These are phyloP conservation scores for Volvox carteri DNA, from an alignment of 163 green algal species.

Conservation along the genomic window DNA sequence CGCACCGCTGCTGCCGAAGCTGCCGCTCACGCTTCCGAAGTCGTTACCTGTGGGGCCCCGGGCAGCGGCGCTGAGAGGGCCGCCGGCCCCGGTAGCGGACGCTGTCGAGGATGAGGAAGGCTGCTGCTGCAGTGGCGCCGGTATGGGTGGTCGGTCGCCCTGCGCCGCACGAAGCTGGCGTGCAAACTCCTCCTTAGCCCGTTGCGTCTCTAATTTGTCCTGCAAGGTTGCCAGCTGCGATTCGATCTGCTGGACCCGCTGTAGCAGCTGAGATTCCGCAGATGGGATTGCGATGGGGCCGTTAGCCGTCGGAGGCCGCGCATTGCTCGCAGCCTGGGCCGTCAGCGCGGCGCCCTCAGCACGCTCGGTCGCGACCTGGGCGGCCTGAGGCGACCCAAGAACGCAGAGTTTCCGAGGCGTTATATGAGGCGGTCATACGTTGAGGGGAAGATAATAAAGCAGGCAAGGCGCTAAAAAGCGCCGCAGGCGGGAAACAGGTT, in stretches of 20 bases:
- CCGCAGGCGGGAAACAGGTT: no score
- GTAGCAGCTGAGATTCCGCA: background rate
- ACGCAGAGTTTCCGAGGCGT: no score
- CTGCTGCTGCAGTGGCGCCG: background rate
- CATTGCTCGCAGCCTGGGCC: background rate
- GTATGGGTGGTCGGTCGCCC: constrained; percentile 3
- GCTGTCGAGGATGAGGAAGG: background rate
- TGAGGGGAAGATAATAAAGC: no score
- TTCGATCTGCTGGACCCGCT: constrained; percentile 32
- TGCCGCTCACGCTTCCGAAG: background rate
- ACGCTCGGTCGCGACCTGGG: background rate
- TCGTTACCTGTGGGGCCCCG: background rate
- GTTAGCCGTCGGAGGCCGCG: constrained; percentile 6
- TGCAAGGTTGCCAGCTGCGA: constrained; percentile 22
- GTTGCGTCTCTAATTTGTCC: constrained; percentile 23
- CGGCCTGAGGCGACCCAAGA: constrained; percentile 24
- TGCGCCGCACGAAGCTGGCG: constrained; percentile 21
- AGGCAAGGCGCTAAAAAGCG: no score
- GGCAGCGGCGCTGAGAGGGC: background rate
- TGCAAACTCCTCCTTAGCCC: constrained; percentile 48
- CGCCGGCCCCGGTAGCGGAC: background rate
- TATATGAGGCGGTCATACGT: no score
- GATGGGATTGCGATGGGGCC: constrained; percentile 42
- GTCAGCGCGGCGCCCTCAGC: background rate
- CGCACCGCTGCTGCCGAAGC: background rate